Conservation (phyloP, 108 stramenopile genomes). For the Cyclotella kingstonii region DNA sequence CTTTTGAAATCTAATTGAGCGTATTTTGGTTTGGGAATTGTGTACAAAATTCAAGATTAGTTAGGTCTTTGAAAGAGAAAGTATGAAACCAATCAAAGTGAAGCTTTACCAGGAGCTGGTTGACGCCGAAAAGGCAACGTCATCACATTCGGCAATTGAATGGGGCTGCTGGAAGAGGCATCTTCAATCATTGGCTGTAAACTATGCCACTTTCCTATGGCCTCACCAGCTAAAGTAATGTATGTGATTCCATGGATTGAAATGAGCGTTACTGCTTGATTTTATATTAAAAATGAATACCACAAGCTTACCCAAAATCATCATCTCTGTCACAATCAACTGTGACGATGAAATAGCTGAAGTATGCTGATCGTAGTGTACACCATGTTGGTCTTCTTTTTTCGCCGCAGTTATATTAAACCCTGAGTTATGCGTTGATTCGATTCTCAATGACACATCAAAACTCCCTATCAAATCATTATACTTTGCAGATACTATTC, state of each 20-base stretch:
- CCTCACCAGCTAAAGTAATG: constrained; percentile 60
- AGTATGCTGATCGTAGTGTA: constrained; percentile 30
- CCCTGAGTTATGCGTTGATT: constrained; percentile 70
- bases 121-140: constrained; percentile 66
- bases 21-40: background rate
- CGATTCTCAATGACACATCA: constrained; percentile 53
- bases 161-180: background rate
- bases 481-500: constrained; percentile 30
- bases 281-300: background rate
- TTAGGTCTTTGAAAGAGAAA: background rate
- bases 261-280: too few relatives aligned
- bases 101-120: constrained; percentile 46
- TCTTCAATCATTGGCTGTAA: constrained; percentile 23
- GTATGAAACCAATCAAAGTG: too few relatives aligned
- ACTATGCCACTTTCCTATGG: constrained; percentile 69
- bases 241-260: background rate
- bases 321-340: constrained; percentile 77
- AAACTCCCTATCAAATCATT: constrained; percentile 23
- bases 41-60: background rate
- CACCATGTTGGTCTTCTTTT: constrained; percentile 1
- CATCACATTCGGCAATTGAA: constrained; percentile 40
- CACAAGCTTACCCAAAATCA: constrained; percentile 55
- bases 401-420: constrained; percentile 51
- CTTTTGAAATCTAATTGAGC: constrained; percentile 45
- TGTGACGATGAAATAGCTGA: constrained; percentile 59